Evolutionary conservation across 202 grass and related monocot species (phyloP).

Genomic region (Hordeum pubiflorum): DNA sequence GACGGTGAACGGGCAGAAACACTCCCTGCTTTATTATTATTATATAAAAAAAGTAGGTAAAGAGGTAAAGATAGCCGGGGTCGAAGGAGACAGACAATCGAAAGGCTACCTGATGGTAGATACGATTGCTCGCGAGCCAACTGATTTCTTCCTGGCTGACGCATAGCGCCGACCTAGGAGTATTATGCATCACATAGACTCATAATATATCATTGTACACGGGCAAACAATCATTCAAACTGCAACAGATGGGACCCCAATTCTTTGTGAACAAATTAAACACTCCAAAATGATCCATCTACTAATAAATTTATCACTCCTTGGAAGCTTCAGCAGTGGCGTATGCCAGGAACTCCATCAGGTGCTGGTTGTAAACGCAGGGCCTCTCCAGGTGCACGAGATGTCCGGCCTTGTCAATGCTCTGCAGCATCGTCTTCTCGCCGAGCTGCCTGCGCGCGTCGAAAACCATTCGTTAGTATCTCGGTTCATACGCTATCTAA

Average conservation of each 20-base stretch:
- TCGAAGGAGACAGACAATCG: too few species aligned
- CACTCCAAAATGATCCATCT: neutral
- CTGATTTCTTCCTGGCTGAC: too few species aligned
- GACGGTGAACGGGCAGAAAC: too few species aligned
- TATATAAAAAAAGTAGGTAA: too few species aligned
- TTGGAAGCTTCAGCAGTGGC: conserved; percentile 34
- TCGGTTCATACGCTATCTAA: neutral
- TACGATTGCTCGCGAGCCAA: too few species aligned
- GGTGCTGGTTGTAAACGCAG: conserved; percentile 53
- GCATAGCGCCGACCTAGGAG: too few species aligned
- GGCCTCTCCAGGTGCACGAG: conserved; percentile 85
- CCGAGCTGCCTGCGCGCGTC: conserved; percentile 53
- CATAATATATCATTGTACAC: neutral
- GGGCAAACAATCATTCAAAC: neutral
- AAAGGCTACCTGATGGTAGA: too few species aligned
- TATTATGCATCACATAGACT: neutral
- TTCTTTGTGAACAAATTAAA: neutral
- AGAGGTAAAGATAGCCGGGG: too few species aligned
- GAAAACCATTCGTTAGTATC: neutral
- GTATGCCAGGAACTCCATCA: conserved; percentile 68
- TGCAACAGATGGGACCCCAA: neutral
- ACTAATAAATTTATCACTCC: conserved; percentile 7
- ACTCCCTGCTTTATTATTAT: too few species aligned
- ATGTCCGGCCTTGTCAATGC: conserved; percentile 70
- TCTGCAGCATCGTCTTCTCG: conserved; percentile 59